These are phyloP conservation scores for Eucalyptus decipiens DNA, from an alignment of 345 rosid species.

Conservation along the genomic window DNA sequence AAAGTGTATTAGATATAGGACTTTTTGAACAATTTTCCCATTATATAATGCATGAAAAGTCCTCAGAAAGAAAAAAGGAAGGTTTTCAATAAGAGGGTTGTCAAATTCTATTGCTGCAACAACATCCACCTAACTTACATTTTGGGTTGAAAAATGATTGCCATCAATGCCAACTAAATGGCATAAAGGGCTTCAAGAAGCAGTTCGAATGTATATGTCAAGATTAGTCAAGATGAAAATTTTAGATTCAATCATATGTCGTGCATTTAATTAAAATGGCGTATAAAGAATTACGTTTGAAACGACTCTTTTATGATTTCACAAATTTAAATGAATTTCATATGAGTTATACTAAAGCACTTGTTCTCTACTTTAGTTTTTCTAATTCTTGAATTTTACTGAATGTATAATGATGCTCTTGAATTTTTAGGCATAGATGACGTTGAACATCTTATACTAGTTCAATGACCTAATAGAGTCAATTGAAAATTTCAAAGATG, in stretches of 20 bases:
- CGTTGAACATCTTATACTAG: not conserved
- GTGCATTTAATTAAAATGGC: not conserved
- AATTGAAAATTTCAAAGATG: not conserved
- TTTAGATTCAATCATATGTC: not conserved
- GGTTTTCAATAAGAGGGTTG: not conserved
- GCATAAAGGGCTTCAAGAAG: not conserved
- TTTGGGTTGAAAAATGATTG: not conserved
- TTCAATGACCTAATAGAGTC: not conserved
- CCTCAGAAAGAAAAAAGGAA: not conserved
- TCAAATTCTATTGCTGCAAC: not conserved
- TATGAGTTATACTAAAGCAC: not conserved
- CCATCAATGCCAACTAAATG: not conserved
- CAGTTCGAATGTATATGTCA: not conserved
- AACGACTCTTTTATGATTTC: not conserved
- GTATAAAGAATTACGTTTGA: not conserved
- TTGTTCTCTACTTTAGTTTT: not conserved
- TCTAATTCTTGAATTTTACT: not conserved
- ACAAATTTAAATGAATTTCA: not conserved
- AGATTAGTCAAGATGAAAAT: not conserved
- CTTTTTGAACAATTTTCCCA: no score
- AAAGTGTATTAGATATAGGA: no score
- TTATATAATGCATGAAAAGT: not conserved
- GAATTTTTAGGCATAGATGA: not conserved
- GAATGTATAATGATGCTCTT: not conserved
- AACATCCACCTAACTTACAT: not conserved